These are phyloP conservation scores for Huntiella omanensis DNA, from an alignment of 2,329 filamentous ascomycete species.

Conservation along the genomic window DNA sequence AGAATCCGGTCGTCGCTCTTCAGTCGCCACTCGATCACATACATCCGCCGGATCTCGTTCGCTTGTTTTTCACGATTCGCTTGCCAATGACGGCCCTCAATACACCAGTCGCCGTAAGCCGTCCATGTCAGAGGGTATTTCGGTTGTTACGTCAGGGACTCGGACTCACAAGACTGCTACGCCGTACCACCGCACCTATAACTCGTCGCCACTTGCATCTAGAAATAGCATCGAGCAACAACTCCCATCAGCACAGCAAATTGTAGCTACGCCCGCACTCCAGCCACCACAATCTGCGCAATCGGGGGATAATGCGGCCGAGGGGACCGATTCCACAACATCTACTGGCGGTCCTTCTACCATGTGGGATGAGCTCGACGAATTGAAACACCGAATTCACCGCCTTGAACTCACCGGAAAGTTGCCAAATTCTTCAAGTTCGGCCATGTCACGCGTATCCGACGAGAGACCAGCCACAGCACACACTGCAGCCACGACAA, in stretches of 20 bases:
- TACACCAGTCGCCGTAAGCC: conserved; percentile 18
- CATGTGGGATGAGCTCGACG: conserved; percentile 94
- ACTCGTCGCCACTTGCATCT: conserved; percentile 40
- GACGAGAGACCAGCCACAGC: conserved; percentile 78
- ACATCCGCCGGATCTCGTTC: conserved; percentile 27
- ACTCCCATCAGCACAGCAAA: background rate
- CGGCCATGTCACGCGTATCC: conserved; percentile 53
- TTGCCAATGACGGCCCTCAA: conserved; percentile 14
- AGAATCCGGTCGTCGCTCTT: conserved; percentile 13
- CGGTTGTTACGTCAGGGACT: conserved; percentile 21
- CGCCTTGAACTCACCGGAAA: conserved; percentile 82
- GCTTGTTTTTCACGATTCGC: conserved; percentile 27
- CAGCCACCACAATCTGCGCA: conserved; percentile 14
- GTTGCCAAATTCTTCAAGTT: conserved; percentile 62
- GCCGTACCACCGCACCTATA: conserved; percentile 27
- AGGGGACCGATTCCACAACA: conserved; percentile 68
- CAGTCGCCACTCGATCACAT: conserved; percentile 2
- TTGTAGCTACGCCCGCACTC: background rate
- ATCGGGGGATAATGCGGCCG: conserved; percentile 24
- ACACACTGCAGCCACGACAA: conserved; percentile 74
- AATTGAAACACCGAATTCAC: conserved; percentile 81
- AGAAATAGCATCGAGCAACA: conserved; percentile 15
- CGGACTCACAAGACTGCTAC: conserved; percentile 25
- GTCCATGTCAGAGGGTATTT: conserved; percentile 29
- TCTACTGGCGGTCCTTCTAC: conserved; percentile 82